These are phyloP conservation scores for Tylopilus rubrobrunneus DNA, from an alignment of 768 basidiomycete species.

Conservation along the genomic window DNA sequence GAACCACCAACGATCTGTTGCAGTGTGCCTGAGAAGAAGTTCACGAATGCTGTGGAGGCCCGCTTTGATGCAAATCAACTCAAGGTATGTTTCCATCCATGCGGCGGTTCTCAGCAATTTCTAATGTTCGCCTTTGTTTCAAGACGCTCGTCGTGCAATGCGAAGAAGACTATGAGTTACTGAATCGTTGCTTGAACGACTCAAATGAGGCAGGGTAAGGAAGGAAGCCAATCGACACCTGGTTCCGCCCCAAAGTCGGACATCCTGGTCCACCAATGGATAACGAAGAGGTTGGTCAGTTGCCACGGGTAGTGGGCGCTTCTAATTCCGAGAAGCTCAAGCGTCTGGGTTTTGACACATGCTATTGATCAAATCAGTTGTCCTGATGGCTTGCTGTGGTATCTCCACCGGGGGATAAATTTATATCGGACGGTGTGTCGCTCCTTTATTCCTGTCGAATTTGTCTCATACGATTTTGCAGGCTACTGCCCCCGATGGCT, in stretches of 20 bases:
- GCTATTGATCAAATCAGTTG: slow-evolving; percentile 79
- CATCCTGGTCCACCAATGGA: slow-evolving; percentile 51
- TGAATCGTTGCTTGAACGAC: slow-evolving; percentile 71
- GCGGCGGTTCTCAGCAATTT: background rate
- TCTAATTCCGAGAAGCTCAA: slow-evolving; percentile 45
- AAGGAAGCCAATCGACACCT: slow-evolving; percentile 54
- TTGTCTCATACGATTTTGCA: slow-evolving; percentile 24
- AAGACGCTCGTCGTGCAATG: slow-evolving; percentile 86
- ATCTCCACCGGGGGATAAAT: slow-evolving; percentile 55
- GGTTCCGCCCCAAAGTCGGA: slow-evolving; percentile 53
- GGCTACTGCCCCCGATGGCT: slow-evolving; percentile 58
- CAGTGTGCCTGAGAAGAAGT: too few species aligned
- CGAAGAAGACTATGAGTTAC: slow-evolving; percentile 70
- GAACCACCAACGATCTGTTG: too few species aligned
- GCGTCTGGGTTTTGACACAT: slow-evolving; percentile 64
- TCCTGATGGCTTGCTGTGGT: slow-evolving; percentile 72
- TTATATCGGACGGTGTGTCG: slow-evolving; percentile 70
- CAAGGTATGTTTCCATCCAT: too few species aligned
- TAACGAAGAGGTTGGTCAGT: slow-evolving; percentile 48
- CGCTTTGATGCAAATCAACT: too few species aligned
- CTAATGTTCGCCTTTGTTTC: background rate
- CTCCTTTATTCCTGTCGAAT: background rate
- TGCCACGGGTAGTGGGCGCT: background rate
- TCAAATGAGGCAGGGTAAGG: slow-evolving; percentile 48
- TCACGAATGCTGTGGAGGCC: too few species aligned